A percentile compares a stretch with the other conserved stretches of the same genome.
Conservation (phyloP, 805 yeast species). For the Sugiyamaella lignohabitans region DNA sequence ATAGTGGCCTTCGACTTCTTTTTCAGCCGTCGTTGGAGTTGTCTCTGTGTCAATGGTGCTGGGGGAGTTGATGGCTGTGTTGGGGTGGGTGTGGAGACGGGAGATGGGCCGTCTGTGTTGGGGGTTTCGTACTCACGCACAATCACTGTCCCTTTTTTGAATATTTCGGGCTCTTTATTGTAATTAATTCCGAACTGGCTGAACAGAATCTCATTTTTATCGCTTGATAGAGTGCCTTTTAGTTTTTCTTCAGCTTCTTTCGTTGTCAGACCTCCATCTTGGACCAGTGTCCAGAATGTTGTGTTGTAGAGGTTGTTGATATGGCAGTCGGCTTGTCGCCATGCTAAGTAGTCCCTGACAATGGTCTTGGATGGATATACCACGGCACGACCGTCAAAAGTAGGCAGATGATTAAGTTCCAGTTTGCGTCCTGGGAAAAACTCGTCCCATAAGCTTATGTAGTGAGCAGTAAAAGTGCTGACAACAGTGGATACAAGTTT, state of each 20-base stretch:
- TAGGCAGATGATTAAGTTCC: slow-evolving; percentile 55
- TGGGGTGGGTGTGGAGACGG: slow-evolving; percentile 14
- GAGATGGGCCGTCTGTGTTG: slow-evolving; percentile 1
- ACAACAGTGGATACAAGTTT: slow-evolving; percentile 79
- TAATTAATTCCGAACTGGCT: slow-evolving; percentile 76
- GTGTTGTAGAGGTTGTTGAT: slow-evolving; percentile 93
- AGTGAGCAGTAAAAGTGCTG: slow-evolving; percentile 72
- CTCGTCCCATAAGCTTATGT: slow-evolving; percentile 59
- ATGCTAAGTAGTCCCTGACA: slow-evolving; percentile 75
- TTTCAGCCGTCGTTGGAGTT: slow-evolving; percentile 45
- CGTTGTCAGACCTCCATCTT: slow-evolving; percentile 60
- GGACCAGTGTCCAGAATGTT: slow-evolving; percentile 79
- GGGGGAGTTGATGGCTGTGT: slow-evolving; percentile 7
- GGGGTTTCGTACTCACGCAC: slow-evolving; percentile 42
- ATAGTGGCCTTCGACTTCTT: slow-evolving; percentile 44
- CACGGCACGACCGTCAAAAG: slow-evolving; percentile 88
- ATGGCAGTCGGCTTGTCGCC: slow-evolving; percentile 96
- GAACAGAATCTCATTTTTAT: slow-evolving; percentile 84
- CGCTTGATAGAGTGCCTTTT: slow-evolving; percentile 68
- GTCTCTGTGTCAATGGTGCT: slow-evolving; percentile 36
- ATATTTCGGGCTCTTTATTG: slow-evolving; percentile 84
- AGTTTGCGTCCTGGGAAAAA: slow-evolving; percentile 49
- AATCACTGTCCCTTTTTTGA: slow-evolving; percentile 70
- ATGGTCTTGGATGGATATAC: slow-evolving; percentile 59
- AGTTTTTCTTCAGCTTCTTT: slow-evolving; percentile 74